Percentiles rank a stretch among this genome's conserved stretches.
Conservation (phyloP, 2,329 filamentous ascomycete species). For the Sporothrix protearum region DNA sequence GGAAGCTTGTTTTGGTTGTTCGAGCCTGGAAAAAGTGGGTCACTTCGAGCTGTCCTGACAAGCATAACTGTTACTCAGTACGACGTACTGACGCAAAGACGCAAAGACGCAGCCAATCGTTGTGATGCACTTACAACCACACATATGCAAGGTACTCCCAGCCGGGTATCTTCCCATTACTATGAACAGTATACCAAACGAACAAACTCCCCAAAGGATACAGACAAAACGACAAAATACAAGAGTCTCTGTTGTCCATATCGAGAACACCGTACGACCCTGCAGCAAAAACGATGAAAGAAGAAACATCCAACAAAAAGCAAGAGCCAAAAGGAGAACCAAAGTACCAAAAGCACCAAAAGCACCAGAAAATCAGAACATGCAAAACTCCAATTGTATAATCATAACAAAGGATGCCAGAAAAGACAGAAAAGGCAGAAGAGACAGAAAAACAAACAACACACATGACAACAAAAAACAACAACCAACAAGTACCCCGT, state of each 20-base stretch:
- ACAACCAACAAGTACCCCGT: neutral
- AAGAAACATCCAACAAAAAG: neutral
- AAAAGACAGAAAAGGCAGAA: too few species aligned
- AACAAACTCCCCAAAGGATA: neutral
- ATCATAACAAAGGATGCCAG: neutral
- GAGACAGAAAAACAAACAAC: too few species aligned
- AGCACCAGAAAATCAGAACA: neutral
- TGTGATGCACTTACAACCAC: neutral
- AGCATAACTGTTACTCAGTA: neutral
- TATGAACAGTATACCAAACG: neutral
- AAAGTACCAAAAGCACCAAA: neutral
- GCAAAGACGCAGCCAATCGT: neutral
- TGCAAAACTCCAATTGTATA: too few species aligned
- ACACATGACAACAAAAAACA: neutral
- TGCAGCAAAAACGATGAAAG: neutral
- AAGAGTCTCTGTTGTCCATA: neutral
- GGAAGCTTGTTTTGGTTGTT: neutral
- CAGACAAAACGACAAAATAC: neutral
- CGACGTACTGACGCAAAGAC: too few species aligned
- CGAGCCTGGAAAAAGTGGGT: slow-evolving; percentile 2
- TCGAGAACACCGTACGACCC: neutral
- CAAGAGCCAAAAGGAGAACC: neutral
- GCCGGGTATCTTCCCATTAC: slow-evolving; percentile 7
- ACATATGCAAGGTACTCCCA: neutral
- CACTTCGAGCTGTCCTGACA: neutral